phyloP scores from a whole-genome alignment of 345 rosid species.

The Dipteronia sinensis region DNA sequence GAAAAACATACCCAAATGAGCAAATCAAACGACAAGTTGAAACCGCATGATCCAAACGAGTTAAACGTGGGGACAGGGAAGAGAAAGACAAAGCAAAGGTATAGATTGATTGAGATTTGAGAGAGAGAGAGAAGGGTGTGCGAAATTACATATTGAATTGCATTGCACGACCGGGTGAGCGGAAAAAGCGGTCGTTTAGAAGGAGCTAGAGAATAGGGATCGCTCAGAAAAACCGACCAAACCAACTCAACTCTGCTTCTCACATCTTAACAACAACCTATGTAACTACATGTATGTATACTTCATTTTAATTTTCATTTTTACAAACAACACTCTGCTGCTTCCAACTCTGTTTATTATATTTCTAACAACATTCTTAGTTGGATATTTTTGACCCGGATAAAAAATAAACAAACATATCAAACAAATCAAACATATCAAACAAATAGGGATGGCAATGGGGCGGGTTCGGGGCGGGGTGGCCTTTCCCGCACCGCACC shows the following conservation, averaged over 20 bases:
- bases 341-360: not conserved
- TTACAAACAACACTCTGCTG: not conserved
- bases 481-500: too few relatives aligned
- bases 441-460: too few relatives aligned
- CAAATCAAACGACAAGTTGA: constrained; percentile 36
- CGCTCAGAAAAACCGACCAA: constrained; percentile 29
- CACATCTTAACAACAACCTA: not conserved
- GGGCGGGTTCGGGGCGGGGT: too few relatives aligned
- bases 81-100: constrained; percentile 22
- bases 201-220: constrained; percentile 56
- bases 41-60: constrained; percentile 22
- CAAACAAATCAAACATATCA: too few relatives aligned
- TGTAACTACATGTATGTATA: too few relatives aligned
- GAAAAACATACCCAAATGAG: constrained; percentile 39
- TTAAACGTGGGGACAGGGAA: constrained; percentile 25
- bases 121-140: constrained; percentile 26
- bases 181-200: constrained; percentile 46
- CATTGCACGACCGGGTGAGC: constrained; percentile 55
- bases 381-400: not conserved
- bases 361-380: not conserved
- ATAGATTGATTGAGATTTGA: constrained; percentile 12
- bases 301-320: too few relatives aligned
- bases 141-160: constrained; percentile 40
- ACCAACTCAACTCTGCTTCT: constrained; percentile 20
- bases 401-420: not conserved